phyloP scores from a whole-genome alignment of 371 early-diverging fungal species.

The Chytridiales sp. region DNA sequence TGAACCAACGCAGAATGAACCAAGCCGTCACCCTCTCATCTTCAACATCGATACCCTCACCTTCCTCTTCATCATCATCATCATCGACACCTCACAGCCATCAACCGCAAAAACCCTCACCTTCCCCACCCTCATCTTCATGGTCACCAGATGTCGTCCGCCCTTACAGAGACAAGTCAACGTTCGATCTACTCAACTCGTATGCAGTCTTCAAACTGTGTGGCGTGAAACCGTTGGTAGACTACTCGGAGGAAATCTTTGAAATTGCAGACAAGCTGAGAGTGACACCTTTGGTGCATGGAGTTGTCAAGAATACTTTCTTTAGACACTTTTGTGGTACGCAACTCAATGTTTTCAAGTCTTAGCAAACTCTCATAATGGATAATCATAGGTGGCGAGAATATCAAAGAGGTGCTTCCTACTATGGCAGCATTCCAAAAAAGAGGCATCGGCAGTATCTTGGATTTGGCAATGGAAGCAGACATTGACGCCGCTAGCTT shows the following conservation, averaged over 20 bases:
- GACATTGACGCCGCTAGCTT: conserved; percentile 62
- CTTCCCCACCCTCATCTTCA: conserved; percentile 4
- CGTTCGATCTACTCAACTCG: conserved; percentile 65
- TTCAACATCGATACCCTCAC: no score
- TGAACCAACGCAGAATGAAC: no score
- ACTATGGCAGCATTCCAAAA: conserved; percentile 72
- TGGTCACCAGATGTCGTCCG: conserved; percentile 21
- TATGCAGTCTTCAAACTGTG: conserved; percentile 78
- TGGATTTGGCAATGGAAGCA: conserved; percentile 87
- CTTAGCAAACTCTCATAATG: no score
- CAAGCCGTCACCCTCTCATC: no score
- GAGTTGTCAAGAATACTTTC: conserved; percentile 79
- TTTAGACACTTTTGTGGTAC: conserved; percentile 89
- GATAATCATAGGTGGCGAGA: conserved; percentile 90
- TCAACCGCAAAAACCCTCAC: no score
- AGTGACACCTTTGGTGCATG: conserved; percentile 60
- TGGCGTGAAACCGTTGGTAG: conserved; percentile 63
- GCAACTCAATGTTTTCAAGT: conserved; percentile 6
- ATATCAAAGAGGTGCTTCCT: conserved; percentile 77
- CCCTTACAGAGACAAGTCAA: conserved; percentile 42
- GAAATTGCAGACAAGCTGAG: conserved; percentile 58
- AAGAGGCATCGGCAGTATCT: conserved; percentile 78
- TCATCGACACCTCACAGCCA: no score
- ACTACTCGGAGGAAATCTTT: conserved; percentile 65
- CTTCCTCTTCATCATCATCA: no score